Evolutionary conservation across 768 basidiomycete species (phyloP), one percentile per base, ranked within the genome.

Genomic region (Psilocybe azurescens): DNA sequence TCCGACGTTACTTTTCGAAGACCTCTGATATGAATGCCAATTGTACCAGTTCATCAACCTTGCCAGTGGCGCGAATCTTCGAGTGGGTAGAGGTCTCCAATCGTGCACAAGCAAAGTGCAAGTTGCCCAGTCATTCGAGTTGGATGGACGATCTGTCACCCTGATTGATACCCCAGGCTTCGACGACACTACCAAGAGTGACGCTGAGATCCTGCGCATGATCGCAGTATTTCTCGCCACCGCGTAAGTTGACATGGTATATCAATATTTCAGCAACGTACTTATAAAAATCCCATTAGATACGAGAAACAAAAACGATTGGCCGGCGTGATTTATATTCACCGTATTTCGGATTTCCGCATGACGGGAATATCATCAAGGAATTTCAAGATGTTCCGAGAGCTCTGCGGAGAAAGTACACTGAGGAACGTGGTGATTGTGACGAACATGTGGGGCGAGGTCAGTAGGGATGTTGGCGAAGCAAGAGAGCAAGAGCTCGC

Each of bases 111-210:
- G 69, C 44, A 70, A 70, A 8, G 78, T 87, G 2, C 75, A 80
- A 55, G 72, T 76, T 3, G 74, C 80, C 0, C 58, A 73, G 8
- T 71, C 79, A 0, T 83, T 86, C 64, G 59, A 71, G 20, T 65
- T 84, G 4, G 78, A 81, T 36, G 81, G 77, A 3, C 71, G 71
- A 6, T 61, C 55, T 7, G 74, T 86, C 28, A 79, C 73, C 0
- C 70, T 87, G 13, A 78, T 87, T 49, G 86, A 87, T 63, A 87
- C 85, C 0, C 85, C 86, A 0, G 86, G 86, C 3, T 86, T 87
- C 58, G 86, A 86, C 60, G 84, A 87, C 65, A 81, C 83, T 3
- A 73, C 70, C 3, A 77, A 73, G 55, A 80, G 75, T 38, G 83
- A 85, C 52, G 72, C 79, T 0, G 81, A 83, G 7, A 71, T 85